Evolutionary conservation across 495 filamentous ascomycete genomes (phyloP), one percentile per base, ranked within the genome.

Genomic region (Parathielavia appendiculata): DNA sequence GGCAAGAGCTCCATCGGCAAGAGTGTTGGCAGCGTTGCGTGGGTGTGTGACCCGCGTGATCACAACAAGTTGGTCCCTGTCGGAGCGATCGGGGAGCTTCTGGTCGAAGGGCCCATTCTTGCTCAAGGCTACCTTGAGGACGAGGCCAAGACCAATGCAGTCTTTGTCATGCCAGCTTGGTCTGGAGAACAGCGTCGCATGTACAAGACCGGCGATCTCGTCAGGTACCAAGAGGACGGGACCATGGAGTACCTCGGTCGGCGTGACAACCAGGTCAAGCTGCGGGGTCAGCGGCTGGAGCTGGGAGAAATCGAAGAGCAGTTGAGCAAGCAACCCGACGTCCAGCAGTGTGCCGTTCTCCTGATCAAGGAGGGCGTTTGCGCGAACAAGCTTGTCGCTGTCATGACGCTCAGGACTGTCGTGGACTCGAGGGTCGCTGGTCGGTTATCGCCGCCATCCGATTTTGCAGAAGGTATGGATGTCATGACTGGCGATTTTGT

Each of bases 31-130:
- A 22, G 23, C 47, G 17, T 58, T 7, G 56, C 38, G 14, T 85
- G 82, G 83, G 74, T 86, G 20, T 74, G 80, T n/a, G 79, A 85
- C 51, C 62, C 76, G 1, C 71, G 79, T 5, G 68, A 83, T 46
- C 71, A 77, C 30, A 53, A 81, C 52, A 61, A 69, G 2, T 66
- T 86, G 1, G 68, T 70, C 0, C 80, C 81, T 1, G 36, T 83
- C 14, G 81, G 83, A 11, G 65, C 61, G 0, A 34, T 69, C 3
- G 78, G 77, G 12, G 79, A 81, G 63, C 63, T 81, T 0, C 14
- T 76, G 0, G 60, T 79, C 5, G 72, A 79, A 56, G 76, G 79
- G 0, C 71, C 70, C 0, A 38, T 66, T 3, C 57, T 82, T 0
- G 69, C 62, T 3, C 58, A 70, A 0, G 77, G 75, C 3, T 82